Evolutionary conservation across 2,329 filamentous ascomycete genomes (phyloP), one percentile per base, ranked within the genome.

Genomic region (Fusarium piperis): DNA sequence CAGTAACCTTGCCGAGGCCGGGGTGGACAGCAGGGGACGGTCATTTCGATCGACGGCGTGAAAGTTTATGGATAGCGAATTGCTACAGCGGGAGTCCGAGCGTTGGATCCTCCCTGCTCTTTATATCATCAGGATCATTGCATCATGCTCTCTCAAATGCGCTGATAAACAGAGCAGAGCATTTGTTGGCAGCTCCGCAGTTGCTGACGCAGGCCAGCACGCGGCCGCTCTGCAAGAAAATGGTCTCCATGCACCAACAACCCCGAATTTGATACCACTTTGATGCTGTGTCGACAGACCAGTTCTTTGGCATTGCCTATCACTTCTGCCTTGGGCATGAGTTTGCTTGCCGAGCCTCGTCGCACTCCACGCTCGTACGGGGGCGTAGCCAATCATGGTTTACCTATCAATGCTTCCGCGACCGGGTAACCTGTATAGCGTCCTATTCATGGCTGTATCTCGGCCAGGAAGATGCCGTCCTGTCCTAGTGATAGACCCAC

Each of bases 41-140:
- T 62, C 73, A 74, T 74, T 74, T 64, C 56, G 73, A 74, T 74
- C 72, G 68, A 56, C 72, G 64, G 62, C 38, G 59, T 53, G 56
- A 68, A 72, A 65, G 64, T 65, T 55, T 35, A 52, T 55, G 23
- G 57, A 67, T 51, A 62, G 44, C 57, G 41, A 55, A 18, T 44
- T 44, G 46, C 55, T 65, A 46, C 53, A 53, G 33, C 16, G 28
- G 10, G 56, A 68, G 72, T 74, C 73, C 70, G 65, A 75, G 73
- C 72, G 65, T 65, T 60, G 51, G 51, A 64, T 52, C 48, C 68
- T 48, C 48, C 67, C 61, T 48, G 48, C 63, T n/a, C n/a, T 68
- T 66, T 66, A 62, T 68, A 68, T 39, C 30, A 33, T 39, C 44
- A 28, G 44, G 44, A 28, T 48, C 16, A 48, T 48, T 9, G n/a